Evolutionary conservation across 306 rosid species (phyloP).

Genomic region (Fagus sylvatica): DNA sequence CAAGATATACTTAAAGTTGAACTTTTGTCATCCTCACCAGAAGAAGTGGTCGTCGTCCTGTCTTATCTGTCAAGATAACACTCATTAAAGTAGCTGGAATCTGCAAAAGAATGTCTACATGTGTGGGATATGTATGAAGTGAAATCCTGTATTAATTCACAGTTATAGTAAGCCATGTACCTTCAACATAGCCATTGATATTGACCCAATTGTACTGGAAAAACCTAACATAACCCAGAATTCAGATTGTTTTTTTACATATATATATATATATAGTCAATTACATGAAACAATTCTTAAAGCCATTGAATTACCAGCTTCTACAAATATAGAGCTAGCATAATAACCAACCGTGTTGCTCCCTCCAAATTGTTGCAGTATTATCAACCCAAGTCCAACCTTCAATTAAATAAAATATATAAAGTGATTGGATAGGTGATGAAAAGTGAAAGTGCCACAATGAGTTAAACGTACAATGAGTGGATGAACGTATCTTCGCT

Average conservation of each 20-base stretch:
- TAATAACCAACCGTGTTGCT: slow-evolving; percentile 64
- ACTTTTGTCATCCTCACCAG: slow-evolving; percentile 37
- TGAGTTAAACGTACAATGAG: slow-evolving; percentile 52
- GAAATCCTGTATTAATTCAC: slow-evolving; percentile 15
- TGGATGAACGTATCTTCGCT: slow-evolving; percentile 63
- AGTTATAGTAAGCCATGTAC: slow-evolving; percentile 28
- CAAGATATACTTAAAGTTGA: neutral
- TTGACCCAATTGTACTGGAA: slow-evolving; percentile 65
- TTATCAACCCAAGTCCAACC: slow-evolving; percentile 89
- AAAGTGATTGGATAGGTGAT: slow-evolving; percentile 9
- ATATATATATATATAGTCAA: too few relatives aligned
- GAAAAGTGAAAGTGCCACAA: neutral
- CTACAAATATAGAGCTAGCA: slow-evolving; percentile 67
- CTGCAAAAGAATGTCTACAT: slow-evolving; percentile 31
- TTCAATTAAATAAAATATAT: slow-evolving; percentile 24
- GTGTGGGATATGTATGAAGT: slow-evolving; percentile 7
- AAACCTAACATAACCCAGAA: slow-evolving; percentile 58
- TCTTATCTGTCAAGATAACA: slow-evolving; percentile 55
- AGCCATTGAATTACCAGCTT: slow-evolving; percentile 56
- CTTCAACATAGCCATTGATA: slow-evolving; percentile 74
- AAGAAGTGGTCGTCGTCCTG: slow-evolving; percentile 68
- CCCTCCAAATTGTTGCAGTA: slow-evolving; percentile 83
- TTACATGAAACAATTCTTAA: neutral
- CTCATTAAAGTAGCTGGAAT: slow-evolving; percentile 64
- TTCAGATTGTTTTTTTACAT: neutral